Conservation (phyloP, 352 stramenopile species). For the Phytophthora crassamura region DNA sequence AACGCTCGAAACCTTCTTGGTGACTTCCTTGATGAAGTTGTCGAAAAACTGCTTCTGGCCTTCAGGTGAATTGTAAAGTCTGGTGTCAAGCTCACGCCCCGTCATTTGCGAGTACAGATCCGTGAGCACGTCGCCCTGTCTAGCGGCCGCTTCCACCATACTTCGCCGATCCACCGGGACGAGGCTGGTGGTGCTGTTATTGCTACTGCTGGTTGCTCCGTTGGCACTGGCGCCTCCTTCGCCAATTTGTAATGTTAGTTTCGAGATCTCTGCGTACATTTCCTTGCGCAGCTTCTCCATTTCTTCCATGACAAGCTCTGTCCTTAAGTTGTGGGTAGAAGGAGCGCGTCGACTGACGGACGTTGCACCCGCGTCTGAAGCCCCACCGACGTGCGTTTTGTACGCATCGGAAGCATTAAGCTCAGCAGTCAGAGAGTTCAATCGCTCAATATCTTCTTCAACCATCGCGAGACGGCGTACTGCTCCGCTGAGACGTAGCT, state of each 20-base stretch:
- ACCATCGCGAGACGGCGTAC: slow-evolving; percentile 59
- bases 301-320: slow-evolving; percentile 48
- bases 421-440: slow-evolving; percentile 40
- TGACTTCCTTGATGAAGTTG: slow-evolving; percentile 74
- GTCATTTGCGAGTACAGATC: slow-evolving; percentile 72
- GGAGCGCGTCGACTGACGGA: slow-evolving; percentile 11
- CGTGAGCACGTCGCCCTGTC: slow-evolving; percentile 53
- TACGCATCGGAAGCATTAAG: slow-evolving; percentile 31
- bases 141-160: slow-evolving; percentile 32
- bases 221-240: slow-evolving; percentile 29
- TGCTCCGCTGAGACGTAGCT: slow-evolving; percentile 64
- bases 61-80: slow-evolving; percentile 50
- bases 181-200: slow-evolving; percentile 24
- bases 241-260: slow-evolving; percentile 34
- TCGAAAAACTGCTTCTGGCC: slow-evolving; percentile 74
- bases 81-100: slow-evolving; percentile 54
- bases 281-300: slow-evolving; percentile 59
- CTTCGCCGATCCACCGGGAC: slow-evolving; percentile 24
- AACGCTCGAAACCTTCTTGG: slow-evolving; percentile 76
- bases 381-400: slow-evolving; percentile 1
- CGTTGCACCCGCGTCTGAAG: neutral
- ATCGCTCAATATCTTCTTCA: slow-evolving; percentile 71
- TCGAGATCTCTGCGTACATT: slow-evolving; percentile 60
- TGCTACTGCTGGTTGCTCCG: slow-evolving; percentile 18
- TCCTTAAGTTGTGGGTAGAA: slow-evolving; percentile 33